Evolutionary conservation across 179 eudicot genomes (phyloP), one percentile per base, ranked within the genome.

Genomic region (Kewa caespitosa): DNA sequence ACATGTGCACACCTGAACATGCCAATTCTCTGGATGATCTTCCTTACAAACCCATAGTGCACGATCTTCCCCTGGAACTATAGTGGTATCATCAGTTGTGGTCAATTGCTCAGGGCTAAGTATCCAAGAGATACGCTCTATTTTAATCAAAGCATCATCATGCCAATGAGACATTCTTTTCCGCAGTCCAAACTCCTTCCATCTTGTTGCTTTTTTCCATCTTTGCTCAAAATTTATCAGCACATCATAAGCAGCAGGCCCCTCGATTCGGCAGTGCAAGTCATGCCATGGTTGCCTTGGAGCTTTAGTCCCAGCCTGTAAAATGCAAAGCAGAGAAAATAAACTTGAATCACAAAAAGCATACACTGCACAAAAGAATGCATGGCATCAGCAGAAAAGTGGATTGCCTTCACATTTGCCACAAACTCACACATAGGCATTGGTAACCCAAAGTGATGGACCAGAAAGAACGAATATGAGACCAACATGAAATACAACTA

Each of bases 221-320:
- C 98, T 88, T 84, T 94, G 97, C 81, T 93, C 97, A 81, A 94
- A 94, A 79, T 94, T 94, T 70, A 85, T 84, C 52, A 94, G 97
- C 77, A 94, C 96, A 74, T 94, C 98, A 85, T 94, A 89, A 22
- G 98, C 97, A 78, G 98, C 98, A 77, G 98, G 96, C 32, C 98
- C 98, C 10, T 94, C 97, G 65, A 94, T 85, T 83, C 82, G 87
- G 86, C 97, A 92, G 78, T 94, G 98, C 77, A 88, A 82, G 79
- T 94, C 98, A 87, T 94, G 98, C 97, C 98, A 94, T 34, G 98
- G 98, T 83, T 94, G 88, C 79, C 98, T 90, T 59, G 98, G 98
- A 78, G 91, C 98, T 88, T 86, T 88, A 13, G 90, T 90, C 79
- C 91, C 97, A 76, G 83, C 84, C 99, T 95, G 64, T 73, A 57